phyloP scores from a whole-genome alignment of 768 basidiomycete genomes.

The Exidia glandulosa region DNA sequence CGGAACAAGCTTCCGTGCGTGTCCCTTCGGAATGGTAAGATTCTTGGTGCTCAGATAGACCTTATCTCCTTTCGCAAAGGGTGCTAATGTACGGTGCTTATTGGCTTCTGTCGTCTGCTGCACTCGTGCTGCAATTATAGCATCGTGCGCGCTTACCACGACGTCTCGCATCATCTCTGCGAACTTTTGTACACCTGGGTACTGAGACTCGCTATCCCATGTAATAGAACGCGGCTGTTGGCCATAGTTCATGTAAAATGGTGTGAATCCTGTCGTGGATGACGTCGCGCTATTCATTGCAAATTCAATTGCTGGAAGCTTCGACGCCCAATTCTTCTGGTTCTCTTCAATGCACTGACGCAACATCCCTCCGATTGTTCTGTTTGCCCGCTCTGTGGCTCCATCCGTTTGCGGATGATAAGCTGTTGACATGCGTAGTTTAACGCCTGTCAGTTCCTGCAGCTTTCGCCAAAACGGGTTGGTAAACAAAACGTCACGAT shows the following conservation, averaged over 20 bases:
- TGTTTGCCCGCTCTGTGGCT: conserved; percentile 20
- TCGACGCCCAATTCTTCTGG: not conserved
- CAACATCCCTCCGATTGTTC: too few relatives aligned
- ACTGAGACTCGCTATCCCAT: conserved; percentile 10
- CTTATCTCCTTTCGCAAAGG: conserved; percentile 16
- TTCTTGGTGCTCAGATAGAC: conserved; percentile 29
- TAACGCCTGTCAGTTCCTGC: conserved; percentile 17
- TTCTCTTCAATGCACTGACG: too few relatives aligned
- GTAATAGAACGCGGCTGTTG: conserved; percentile 20
- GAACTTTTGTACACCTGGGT: conserved; percentile 2
- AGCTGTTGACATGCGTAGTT: conserved; percentile 25
- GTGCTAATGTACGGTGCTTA: conserved; percentile 1
- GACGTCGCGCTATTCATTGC: conserved; percentile 26
- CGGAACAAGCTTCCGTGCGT: conserved; percentile 24
- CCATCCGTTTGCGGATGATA: conserved; percentile 36
- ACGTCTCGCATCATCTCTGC: conserved; percentile 3
- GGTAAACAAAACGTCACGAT: conserved; percentile 28
- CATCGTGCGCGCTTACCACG: conserved; percentile 5
- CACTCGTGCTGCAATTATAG: not conserved
- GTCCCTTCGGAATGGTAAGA: conserved; percentile 21
- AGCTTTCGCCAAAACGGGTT: conserved; percentile 28
- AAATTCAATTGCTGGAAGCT: conserved; percentile 25
- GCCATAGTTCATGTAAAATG: conserved; percentile 26
- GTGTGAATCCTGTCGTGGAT: conserved; percentile 23
- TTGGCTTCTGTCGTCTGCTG: conserved; percentile 1